Percentiles rank a stretch among this genome's conserved stretches.
Conservation (phyloP, 2,329 filamentous ascomycete genomes). For the Calonectria pseudoturangicola region DNA sequence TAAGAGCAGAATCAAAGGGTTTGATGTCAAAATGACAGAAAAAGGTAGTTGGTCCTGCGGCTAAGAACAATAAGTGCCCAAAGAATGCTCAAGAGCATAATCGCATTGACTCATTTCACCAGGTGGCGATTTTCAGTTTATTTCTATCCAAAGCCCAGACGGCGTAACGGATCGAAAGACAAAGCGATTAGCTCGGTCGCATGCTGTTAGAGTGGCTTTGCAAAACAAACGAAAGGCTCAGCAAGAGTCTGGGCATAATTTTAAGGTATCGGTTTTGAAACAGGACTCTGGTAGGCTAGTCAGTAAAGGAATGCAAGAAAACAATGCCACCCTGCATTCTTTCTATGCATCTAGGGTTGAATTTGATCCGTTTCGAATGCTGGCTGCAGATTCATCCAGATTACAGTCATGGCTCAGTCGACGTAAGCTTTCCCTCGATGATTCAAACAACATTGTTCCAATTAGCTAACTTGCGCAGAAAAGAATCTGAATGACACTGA, state of each 20-base stretch:
- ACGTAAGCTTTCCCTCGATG: slow-evolving; percentile 29
- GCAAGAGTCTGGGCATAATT: slow-evolving; percentile 37
- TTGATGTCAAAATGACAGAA: background rate
- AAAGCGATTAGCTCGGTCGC: slow-evolving; percentile 44
- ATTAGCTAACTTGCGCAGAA: slow-evolving; percentile 33
- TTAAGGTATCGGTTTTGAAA: background rate
- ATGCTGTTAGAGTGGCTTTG: slow-evolving; percentile 44
- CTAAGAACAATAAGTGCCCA: background rate
- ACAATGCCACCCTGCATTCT: background rate
- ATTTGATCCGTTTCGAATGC: slow-evolving; percentile 43
- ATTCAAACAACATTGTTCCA: fast-evolving
- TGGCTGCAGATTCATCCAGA: slow-evolving; percentile 36
- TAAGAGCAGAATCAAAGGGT: too few species aligned
- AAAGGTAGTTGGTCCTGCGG: background rate
- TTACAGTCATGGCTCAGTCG: slow-evolving; percentile 38
- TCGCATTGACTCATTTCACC: background rate
- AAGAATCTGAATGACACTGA: slow-evolving; percentile 54
- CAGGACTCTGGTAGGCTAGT: background rate
- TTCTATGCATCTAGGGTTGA: background rate
- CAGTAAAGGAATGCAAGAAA: background rate
- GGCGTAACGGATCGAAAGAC: slow-evolving; percentile 13
- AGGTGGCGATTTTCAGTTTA: slow-evolving; percentile 48
- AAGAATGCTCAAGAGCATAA: background rate
- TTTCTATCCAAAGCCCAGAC: slow-evolving; percentile 34
- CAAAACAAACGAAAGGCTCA: slow-evolving; percentile 43